Percentiles rank a stretch among this genome's conserved stretches.
phyloP scores from a whole-genome alignment of 2,329 filamentous ascomycete species.

The Neofusicoccum parvum region DNA sequence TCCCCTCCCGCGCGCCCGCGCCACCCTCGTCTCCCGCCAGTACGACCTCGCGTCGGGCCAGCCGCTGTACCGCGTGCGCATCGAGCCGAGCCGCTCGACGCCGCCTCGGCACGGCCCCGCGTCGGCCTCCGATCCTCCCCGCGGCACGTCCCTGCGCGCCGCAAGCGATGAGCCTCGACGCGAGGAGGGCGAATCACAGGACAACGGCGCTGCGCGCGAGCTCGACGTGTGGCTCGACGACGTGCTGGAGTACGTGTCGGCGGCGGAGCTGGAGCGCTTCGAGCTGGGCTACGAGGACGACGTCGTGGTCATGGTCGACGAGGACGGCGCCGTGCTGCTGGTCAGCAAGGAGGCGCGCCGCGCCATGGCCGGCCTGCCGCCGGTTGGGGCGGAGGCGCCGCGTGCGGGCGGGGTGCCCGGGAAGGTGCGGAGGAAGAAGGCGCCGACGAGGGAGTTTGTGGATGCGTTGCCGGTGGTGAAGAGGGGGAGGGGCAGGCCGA shows the following conservation, averaged over 20 bases:
- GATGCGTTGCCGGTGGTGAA: background rate
- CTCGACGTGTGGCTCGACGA: background rate
- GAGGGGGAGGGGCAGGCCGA: background rate
- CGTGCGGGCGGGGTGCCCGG: no score
- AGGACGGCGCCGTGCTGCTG: background rate
- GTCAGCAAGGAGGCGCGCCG: background rate
- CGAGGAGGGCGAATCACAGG: background rate
- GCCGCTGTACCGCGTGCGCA: conserved; percentile 9
- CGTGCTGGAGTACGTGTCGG: background rate
- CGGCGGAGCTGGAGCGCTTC: conserved; percentile 19
- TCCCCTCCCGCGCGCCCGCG: background rate
- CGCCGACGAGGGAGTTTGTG: background rate
- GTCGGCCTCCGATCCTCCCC: no score
- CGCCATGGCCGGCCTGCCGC: background rate
- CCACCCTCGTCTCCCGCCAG: background rate
- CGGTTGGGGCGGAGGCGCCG: background rate
- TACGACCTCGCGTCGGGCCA: background rate
- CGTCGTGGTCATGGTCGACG: background rate
- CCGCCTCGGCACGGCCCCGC: no score
- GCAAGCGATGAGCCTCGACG: no score
- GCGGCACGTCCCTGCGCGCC: no score
- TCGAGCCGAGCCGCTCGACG: background rate
- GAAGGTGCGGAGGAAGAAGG: background rate
- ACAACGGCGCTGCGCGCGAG: background rate
- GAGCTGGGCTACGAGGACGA: background rate